Evolutionary conservation across 2,329 filamentous ascomycete genomes (phyloP).

Genomic region (Sclerotinia spermophila): DNA sequence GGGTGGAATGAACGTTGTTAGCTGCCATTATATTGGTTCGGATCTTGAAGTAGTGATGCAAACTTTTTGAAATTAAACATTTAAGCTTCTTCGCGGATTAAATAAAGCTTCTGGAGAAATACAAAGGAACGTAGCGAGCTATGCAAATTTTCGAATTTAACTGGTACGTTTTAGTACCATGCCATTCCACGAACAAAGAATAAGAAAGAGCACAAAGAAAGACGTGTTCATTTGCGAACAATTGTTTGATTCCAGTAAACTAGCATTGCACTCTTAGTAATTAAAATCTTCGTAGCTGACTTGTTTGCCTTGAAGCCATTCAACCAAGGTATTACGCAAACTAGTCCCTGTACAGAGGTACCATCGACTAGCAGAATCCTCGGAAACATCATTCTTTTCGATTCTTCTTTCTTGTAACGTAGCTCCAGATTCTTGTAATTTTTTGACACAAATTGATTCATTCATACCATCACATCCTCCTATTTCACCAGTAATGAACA

Average conservation of each 20-base stretch:
- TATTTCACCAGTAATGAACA: constrained; percentile 61
- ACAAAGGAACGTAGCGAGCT: constrained; percentile 15
- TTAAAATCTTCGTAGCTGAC: constrained; percentile 51
- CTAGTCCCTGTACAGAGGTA: constrained; percentile 55
- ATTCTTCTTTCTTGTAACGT: constrained; percentile 46
- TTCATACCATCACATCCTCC: constrained; percentile 7
- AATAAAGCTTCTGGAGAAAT: not conserved
- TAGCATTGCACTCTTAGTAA: constrained; percentile 25
- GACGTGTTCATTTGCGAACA: constrained; percentile 1
- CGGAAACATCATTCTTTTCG: constrained; percentile 44
- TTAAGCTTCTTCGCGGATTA: not conserved
- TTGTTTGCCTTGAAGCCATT: constrained; percentile 46
- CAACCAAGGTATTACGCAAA: constrained; percentile 47
- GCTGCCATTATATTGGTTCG: constrained; percentile 6
- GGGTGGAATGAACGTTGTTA: not conserved
- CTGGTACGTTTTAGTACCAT: not conserved
- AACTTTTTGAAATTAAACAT: not conserved
- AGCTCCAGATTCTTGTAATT: constrained; percentile 33
- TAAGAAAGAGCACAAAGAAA: not conserved
- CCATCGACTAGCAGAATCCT: constrained; percentile 43
- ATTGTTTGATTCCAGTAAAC: not conserved
- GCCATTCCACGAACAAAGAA: not conserved
- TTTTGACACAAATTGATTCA: constrained; percentile 24
- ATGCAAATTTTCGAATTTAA: not conserved
- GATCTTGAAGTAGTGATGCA: not conserved